Base-by-base conservation (phyloP, 495 filamentous ascomycete genomes). In the Aspergillus diversus region DNA sequence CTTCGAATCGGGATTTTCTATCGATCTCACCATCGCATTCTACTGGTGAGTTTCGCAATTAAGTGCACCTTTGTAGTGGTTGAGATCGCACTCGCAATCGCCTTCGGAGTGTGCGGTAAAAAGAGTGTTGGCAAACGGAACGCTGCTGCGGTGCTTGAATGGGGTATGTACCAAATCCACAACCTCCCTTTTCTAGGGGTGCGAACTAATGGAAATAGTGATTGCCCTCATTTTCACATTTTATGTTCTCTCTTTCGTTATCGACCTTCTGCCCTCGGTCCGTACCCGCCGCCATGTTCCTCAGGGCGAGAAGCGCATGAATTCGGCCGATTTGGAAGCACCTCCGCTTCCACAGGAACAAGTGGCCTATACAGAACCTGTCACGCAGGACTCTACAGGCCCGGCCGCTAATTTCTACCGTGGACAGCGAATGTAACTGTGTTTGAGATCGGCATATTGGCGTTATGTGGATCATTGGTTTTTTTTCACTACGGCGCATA, bases 201-300 rank as follows among this genome's bases (percentile, higher is more conserved):
- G 35, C n/a, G 50, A 60, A 63, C 58, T 64, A 27, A 42, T 21
- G 43, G n/a, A n/a, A 42, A 34, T 63, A 85, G 77, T 88, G 56
- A 89, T 99, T 63, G 88, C 93, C 27, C 88, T 98, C 66, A 80
- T 97, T 63, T 99, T 97, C 78, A 93, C 89, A 9, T 90, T 92
- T 68, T 97, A 96, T 73, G 80, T 97, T 47, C 83, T 96, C 52
- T 92, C 90, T 43, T 98, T 97, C 78, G 85, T 90, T 57, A 78
- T 98, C 69, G 95, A 99, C 72, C 81, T 99, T 42, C 78, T 92
- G 55, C 95, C 95, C 0, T 92, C 92, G 17, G 81, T 90, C 3
- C 80, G 84, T 13, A 91, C 86, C 5, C 89, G 87, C 61, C 75
- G 73, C 37, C 76, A 80, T 51, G 54, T 81, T 8, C 78, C 78